Conservation (phyloP, 352 stramenopile species). For the Phytopythium boreale region DNA sequence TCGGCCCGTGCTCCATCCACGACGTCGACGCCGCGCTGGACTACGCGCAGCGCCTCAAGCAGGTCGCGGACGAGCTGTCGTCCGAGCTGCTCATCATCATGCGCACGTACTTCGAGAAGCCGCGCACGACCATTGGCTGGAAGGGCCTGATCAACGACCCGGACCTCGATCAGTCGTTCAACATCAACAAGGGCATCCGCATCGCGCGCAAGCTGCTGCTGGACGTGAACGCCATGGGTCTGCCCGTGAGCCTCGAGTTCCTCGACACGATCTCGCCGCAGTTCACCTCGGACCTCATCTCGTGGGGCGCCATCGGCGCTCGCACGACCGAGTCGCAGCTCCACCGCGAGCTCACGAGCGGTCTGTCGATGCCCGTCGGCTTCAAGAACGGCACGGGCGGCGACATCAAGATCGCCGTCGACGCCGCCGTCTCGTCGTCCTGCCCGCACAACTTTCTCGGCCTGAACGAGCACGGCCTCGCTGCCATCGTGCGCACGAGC, state of each 20-base stretch:
- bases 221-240: slow-evolving; percentile 75
- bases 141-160: slow-evolving; percentile 88
- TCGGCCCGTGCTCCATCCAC: slow-evolving; percentile 84
- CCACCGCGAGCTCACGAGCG: slow-evolving; percentile 77
- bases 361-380: slow-evolving; percentile 77
- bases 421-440: slow-evolving; percentile 64
- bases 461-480: slow-evolving; percentile 77
- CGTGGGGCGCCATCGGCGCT: slow-evolving; percentile 81
- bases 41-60: slow-evolving; percentile 63
- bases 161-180: slow-evolving; percentile 79
- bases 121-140: slow-evolving; percentile 80
- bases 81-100: slow-evolving; percentile 80
- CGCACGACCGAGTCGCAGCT: slow-evolving; percentile 84
- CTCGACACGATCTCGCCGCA: slow-evolving; percentile 82
- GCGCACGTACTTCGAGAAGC: slow-evolving; percentile 89
- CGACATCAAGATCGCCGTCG: slow-evolving; percentile 79
- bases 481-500: slow-evolving; percentile 81
- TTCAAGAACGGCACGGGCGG: slow-evolving; percentile 87
- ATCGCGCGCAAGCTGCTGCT: slow-evolving; percentile 81
- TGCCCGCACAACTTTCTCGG: slow-evolving; percentile 81
- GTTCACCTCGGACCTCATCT: slow-evolving; percentile 76
- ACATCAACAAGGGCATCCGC: slow-evolving; percentile 88
- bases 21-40: slow-evolving; percentile 71
- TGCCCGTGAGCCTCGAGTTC: slow-evolving; percentile 78
- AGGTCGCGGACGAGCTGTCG: slow-evolving; percentile 47